Percentiles rank a stretch among this genome's conserved stretches.
Conservation (phyloP, 495 filamentous ascomycete species). For the Penicillium psychrofluorescens region DNA sequence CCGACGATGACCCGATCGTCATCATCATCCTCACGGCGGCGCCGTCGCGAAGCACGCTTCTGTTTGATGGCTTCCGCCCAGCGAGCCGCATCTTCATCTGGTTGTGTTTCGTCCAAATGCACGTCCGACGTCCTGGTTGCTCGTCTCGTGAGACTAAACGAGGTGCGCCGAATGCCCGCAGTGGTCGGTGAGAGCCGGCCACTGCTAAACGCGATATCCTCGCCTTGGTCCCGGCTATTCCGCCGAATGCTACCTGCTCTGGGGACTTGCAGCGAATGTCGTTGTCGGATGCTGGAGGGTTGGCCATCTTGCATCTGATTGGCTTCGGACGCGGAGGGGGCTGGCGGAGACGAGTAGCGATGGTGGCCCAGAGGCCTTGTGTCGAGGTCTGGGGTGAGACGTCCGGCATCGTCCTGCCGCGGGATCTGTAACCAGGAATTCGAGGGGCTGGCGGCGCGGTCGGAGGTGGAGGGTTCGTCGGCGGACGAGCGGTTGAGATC, state of each 20-base stretch:
- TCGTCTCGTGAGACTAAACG: slow-evolving; percentile 70
- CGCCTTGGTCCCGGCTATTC: slow-evolving; percentile 48
- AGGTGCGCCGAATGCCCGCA: slow-evolving; percentile 61
- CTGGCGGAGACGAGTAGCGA: slow-evolving; percentile 70
- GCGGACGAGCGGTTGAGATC: slow-evolving; percentile 28
- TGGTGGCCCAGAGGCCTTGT: slow-evolving; percentile 41
- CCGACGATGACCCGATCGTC: slow-evolving; percentile 94
- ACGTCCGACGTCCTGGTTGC: slow-evolving; percentile 80
- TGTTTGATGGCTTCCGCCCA: slow-evolving; percentile 92
- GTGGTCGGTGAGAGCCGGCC: slow-evolving; percentile 81
- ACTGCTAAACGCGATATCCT: slow-evolving; percentile 60
- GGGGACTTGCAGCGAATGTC: slow-evolving; percentile 86
- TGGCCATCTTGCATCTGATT: slow-evolving; percentile 36
- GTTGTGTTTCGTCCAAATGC: slow-evolving; percentile 72
- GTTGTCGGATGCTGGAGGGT: slow-evolving; percentile 57
- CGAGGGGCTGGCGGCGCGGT: slow-evolving; percentile 19
- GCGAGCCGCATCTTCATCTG: slow-evolving; percentile 82
- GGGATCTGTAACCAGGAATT: slow-evolving; percentile 26
- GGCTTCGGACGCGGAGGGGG: slow-evolving; percentile 40
- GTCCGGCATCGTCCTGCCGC: slow-evolving; percentile 27
- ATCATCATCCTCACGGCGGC: slow-evolving; percentile 74
- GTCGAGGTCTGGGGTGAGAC: slow-evolving; percentile 32
- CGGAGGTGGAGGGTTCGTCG: slow-evolving; percentile 25
- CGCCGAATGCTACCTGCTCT: slow-evolving; percentile 44
- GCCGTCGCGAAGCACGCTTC: slow-evolving; percentile 73